A percentile compares a stretch with the other conserved stretches of the same genome.
Evolutionary conservation across 495 filamentous ascomycete species (phyloP).

Genomic region (Thozetella sp.): DNA sequence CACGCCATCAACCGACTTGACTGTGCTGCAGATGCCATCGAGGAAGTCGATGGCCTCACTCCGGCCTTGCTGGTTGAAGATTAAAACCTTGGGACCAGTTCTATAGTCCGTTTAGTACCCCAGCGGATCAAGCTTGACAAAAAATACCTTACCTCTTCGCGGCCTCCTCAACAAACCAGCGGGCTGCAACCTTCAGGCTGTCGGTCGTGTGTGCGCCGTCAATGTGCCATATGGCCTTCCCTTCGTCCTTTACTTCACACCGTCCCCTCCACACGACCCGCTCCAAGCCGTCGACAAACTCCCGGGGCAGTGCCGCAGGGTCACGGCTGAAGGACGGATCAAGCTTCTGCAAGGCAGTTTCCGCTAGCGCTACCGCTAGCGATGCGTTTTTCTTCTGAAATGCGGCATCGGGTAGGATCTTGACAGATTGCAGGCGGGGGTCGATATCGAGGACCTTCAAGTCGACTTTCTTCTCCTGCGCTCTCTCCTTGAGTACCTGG

Average conservation of each 20-base stretch:
- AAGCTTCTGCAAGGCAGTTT: slow-evolving; percentile 53
- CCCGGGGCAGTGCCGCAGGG: slow-evolving; percentile 50
- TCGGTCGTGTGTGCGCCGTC: slow-evolving; percentile 93
- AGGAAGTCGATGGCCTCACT: slow-evolving; percentile 74
- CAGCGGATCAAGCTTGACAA: too few species aligned
- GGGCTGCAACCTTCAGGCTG: slow-evolving; percentile 75
- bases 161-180: slow-evolving; percentile 70
- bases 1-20: slow-evolving; percentile 44
- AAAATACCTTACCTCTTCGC: slow-evolving; percentile 31
- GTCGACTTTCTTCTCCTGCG: slow-evolving; percentile 62
- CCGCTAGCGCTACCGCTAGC: slow-evolving; percentile 76
- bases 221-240: slow-evolving; percentile 78
- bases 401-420: slow-evolving; percentile 72
- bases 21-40: slow-evolving; percentile 59
- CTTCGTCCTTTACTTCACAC: slow-evolving; percentile 75
- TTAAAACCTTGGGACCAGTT: slow-evolving; percentile 60
- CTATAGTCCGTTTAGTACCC: too few species aligned
- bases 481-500: slow-evolving; percentile 70
- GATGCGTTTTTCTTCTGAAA: slow-evolving; percentile 90
- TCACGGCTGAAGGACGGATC: slow-evolving; percentile 27
- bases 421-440: slow-evolving; percentile 62
- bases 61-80: slow-evolving; percentile 96
- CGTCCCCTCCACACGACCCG: slow-evolving; percentile 76
- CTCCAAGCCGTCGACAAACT: slow-evolving; percentile 77
- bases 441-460: slow-evolving; percentile 66